Evolutionary conservation across 2,329 filamentous ascomycete genomes (phyloP), one percentile per base, ranked within the genome.

Genomic region (Fusarium chaquense): DNA sequence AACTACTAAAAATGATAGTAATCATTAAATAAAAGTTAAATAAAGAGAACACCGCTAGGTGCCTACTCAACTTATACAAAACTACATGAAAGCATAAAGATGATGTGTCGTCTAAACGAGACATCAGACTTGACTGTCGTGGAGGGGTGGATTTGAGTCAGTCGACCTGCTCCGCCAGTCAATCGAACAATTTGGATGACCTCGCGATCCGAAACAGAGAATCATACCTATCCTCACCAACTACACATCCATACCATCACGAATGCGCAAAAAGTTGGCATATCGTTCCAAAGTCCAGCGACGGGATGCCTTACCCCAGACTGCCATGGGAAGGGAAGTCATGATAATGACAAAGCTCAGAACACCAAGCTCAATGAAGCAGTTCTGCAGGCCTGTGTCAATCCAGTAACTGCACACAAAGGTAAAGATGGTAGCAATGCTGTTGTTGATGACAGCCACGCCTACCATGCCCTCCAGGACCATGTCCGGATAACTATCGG

Each of bases 381-480:
- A 83, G 62, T 84, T 78, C 35, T 80, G 73, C 13, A 85, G 71
- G 2, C 83, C 83, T 0, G 80, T 79, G 44, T 82, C 81, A 30
- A 87, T 76, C 85, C 85, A 87, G 63, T 81, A 77, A 63, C 79
- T 80, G 10, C 83, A 81, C 1, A 81, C 81, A 64, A 87, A 87
- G 1, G 85, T 87, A 64, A 87, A 86, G 58, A 87, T 78, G 71
- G 83, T 84, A 11, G 83, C 85, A 18, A 87, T 77, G 3, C 81
- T 83, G 73, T 87, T 87, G 76, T 87, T 87, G 74, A 87, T 86
- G 22, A 87, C 84, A 4, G 84, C 82, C 2, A 87, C 85, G 8
- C 85, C 85, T 2, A 87, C 86, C 85, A 87, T 87, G 30, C 86
- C 86, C 69, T 87, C 85, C 4, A 87, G 76, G 8, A 87, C 82